phyloP scores from a whole-genome alignment of 805 yeast species.

The Middelhovenomyces tepae region DNA sequence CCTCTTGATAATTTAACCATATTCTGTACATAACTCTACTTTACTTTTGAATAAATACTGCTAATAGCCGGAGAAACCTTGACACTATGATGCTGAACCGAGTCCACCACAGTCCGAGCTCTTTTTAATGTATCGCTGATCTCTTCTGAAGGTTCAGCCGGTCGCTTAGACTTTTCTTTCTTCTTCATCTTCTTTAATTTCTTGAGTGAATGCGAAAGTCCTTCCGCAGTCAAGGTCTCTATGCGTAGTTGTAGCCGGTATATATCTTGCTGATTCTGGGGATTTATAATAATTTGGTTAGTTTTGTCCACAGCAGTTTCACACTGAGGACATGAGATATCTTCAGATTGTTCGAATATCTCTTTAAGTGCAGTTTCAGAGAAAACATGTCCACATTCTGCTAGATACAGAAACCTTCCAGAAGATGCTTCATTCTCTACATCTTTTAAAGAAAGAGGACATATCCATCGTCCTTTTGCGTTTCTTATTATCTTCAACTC shows the following conservation, averaged over 20 bases:
- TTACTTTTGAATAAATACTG: neutral
- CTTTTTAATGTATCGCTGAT: no score
- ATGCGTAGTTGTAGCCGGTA: conserved; percentile 11
- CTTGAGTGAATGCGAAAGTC: conserved; percentile 16
- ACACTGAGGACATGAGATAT: conserved; percentile 10
- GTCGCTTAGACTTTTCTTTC: conserved; percentile 3
- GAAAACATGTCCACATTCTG: conserved; percentile 23
- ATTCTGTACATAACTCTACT: neutral
- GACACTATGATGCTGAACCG: no score
- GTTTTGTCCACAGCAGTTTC: neutral
- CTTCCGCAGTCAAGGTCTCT: conserved; percentile 8
- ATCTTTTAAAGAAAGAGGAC: conserved; percentile 30
- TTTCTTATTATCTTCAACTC: conserved; percentile 27
- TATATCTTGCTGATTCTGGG: conserved; percentile 8
- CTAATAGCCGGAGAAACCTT: no score
- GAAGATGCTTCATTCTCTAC: conserved; percentile 28
- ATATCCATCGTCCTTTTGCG: conserved; percentile 22
- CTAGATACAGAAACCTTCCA: conserved; percentile 35
- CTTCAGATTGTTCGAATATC: conserved; percentile 2
- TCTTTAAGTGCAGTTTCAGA: conserved; percentile 17
- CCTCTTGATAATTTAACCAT: neutral
- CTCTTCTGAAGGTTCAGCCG: neutral
- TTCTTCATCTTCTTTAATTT: conserved; percentile 9
- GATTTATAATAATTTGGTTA: conserved; percentile 4
- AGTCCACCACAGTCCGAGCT: no score